Evolutionary conservation across 2,329 filamentous ascomycete genomes (phyloP), one percentile per base, ranked within the genome.

Genomic region (Grosmannia serpens): DNA sequence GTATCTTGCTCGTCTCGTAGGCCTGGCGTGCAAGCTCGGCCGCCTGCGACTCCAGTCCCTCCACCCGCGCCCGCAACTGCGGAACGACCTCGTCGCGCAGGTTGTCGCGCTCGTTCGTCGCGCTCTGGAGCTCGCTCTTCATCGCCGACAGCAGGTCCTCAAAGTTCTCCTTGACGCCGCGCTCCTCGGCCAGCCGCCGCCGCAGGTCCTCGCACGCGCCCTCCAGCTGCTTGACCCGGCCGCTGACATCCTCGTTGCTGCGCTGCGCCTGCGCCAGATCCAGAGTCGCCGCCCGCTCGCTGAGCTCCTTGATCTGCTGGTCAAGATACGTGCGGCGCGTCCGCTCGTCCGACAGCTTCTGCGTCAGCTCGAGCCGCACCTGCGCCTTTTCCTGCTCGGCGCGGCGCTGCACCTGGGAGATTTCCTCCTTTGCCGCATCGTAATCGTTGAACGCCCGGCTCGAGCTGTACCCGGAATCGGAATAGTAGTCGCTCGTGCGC

Each of bases 401-500:
- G 64, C 85, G 85, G 63, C 94, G 82, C 65, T 91, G 87, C 52
- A 94, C 79, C 70, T 85, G 89, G 61, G 95, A 89, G 38, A 96
- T 76, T 69, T 96, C 89, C 66, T 86, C 83, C 55, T 78, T 79
- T 35, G 76, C 77, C 50, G 81, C 76, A 60, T 86, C 83, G 60
- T 76, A 76, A 53, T 89, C 86, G 61, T 87, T 85, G 67, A 86
- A 87, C 38, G 38, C 53, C 67, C 90, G 88, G 58, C 44, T 55
- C 57, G 90, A 92, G 70, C 90, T 92, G 59, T 89, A 87, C 35
- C 94, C 94, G 7, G 91, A 96, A 70, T 99, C 94, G 2, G 94
- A 99, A 70, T 94, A 99, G 74, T 99, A 97, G 73, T 99, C 94
- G 73, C 94, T 97, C 11, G 89, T 95, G 61, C 92, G 83, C 69